Base-by-base conservation (phyloP, 2,329 filamentous ascomycete genomes). In the Tolypocladium tropicale region DNA sequence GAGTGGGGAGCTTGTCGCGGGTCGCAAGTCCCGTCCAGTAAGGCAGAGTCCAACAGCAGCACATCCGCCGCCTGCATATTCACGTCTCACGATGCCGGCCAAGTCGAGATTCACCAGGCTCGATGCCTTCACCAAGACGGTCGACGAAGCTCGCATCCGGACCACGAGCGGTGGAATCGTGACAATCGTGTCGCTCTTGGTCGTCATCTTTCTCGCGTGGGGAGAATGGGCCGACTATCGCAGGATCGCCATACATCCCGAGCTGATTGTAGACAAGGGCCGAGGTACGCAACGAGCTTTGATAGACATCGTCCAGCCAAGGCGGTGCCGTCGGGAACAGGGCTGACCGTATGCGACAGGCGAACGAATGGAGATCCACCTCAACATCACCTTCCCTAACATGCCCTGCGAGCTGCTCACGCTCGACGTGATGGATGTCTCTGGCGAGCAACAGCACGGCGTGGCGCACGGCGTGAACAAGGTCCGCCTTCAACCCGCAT, bases 351-450 rank as follows among this genome's bases (percentile, higher is more conserved):
- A 39, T 9, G 46, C 50, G 53, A 56, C 63, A 90, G 89, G 90
- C 71, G 92, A 99, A 79, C 90, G 93, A 73, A 97, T 99, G 93
- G 94, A 97, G 72, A 99, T 99, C 62, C 91, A 96, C 71, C 82
- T 99, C 73, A 99, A 99, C 76, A 86, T 99, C 58, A 94, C 90
- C 51, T 99, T 99, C 70, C 94, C 94, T 11, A 85, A 86, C 60
- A 82, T 99, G 63, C 94, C 94, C 11, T 99, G 94, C 76, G 93
- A 97, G 73, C 84, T 99, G 53, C 79, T 97, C 62, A 96, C 94
- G 14, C 85, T 99, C 65, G 94, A 99, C 71, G 93, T 99, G 56
- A 99, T 99, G 94, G 94, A 99, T 74, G 93, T 97, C 30, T 96
- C 91, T 25, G 94, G 94, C 60, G 94, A 99, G 73, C 88, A 96